phyloP scores from a whole-genome alignment of 2,329 filamentous ascomycete species.

The Grosmannia penicillata region DNA sequence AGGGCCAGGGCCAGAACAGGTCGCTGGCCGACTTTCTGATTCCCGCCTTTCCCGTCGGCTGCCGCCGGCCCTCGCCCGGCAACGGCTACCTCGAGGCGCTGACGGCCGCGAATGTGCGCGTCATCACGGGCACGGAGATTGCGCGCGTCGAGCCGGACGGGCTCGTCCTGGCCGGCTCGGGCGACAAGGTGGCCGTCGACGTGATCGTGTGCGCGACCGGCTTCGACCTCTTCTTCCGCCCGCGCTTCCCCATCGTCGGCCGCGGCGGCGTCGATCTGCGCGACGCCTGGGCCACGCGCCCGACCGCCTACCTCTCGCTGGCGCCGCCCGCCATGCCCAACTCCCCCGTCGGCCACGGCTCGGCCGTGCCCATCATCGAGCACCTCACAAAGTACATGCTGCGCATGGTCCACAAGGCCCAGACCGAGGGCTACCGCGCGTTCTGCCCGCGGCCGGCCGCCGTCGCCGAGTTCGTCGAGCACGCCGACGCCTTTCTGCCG shows the following conservation, averaged over 20 bases:
- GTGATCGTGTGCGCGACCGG: conserved; percentile 23
- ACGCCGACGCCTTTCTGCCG: conserved; percentile 16
- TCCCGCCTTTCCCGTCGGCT: conserved; percentile 21
- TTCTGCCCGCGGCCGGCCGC: conserved; percentile 6
- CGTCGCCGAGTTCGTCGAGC: conserved; percentile 14
- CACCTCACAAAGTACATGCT: conserved; percentile 5
- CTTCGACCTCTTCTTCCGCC: conserved; percentile 17
- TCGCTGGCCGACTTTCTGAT: conserved; percentile 6
- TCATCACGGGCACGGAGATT: conserved; percentile 25
- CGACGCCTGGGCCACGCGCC: conserved; percentile 10
- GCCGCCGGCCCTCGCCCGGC: conserved; percentile 25
- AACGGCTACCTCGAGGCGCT: conserved; percentile 27
- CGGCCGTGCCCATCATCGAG: conserved; percentile 4
- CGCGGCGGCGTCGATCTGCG: conserved; percentile 4
- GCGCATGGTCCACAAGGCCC: conserved; percentile 1
- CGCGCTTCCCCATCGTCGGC: conserved; percentile 17
- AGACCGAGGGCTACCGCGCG: not conserved
- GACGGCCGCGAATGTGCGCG: conserved; percentile 25
- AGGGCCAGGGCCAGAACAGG: not conserved
- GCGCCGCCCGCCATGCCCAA: conserved; percentile 8
- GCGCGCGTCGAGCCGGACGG: conserved; percentile 19
- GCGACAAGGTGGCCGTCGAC: conserved; percentile 15
- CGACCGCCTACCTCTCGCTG: conserved; percentile 9
- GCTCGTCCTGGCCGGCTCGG: conserved; percentile 14
- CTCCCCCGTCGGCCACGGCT: conserved; percentile 5